Base-by-base conservation (phyloP, 345 rosid genomes). In the Rhizophora apiculata region DNA sequence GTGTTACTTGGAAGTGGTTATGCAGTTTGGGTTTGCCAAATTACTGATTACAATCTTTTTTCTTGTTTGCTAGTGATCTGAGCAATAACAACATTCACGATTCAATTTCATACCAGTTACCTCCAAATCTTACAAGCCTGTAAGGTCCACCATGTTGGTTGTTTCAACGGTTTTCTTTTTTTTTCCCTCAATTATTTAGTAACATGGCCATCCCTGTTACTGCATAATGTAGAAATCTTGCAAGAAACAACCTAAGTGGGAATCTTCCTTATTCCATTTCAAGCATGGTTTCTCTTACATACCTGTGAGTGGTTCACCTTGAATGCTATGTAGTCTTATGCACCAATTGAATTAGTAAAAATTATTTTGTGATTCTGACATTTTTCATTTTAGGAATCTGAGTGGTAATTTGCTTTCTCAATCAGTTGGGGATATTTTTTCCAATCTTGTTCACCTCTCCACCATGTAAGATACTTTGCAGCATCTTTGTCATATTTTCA, bases 81-180 rank as follows among this genome's bases (percentile, higher is more conserved):
- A 96, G 97, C 68, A 82, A 87, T 70, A 96, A 96, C 86, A 82
- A 60, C 84, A 80, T 96, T 65, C 96, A 88, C 27, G 98, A 92
- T 27, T 69, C 86, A 72, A 81, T 96, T 67, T 98, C 99, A 19
- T 96, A 90, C 74, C 99, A 96, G 77, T 67, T 96, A 70, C 99
- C 99, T 4, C 96, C 95, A 5, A 96, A 92, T 83, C 91, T 96
- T 82, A 90, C 99, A 15, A 87, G 86, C 91, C 72, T 92, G 99
- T 96, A 96, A 87, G 73, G 75, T 76, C 62, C 51, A 29, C 68
- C 65, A 46, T 68, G 75, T 67, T 36, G 31, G 30, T 65, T 61
- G 22, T n/a, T 37, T 61, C 70, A 57, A 39, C 1, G 24, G 24
- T 24, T 24, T 24, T 24, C 1, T 62, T 32, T 31, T 72, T 62